phyloP scores from a whole-genome alignment of 805 yeast species.

The Candida ovalis region DNA sequence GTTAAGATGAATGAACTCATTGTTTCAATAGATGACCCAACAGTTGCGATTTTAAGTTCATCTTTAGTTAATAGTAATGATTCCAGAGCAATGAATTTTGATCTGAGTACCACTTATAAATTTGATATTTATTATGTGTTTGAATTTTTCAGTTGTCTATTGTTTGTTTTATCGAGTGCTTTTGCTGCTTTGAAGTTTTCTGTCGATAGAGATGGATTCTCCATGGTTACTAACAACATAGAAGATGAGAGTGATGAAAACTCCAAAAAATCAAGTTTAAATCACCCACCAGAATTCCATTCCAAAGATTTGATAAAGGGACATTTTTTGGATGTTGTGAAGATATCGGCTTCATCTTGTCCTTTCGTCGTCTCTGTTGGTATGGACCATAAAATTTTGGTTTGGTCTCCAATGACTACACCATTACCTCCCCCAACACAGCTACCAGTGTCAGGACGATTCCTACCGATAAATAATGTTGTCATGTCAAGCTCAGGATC shows the following conservation, averaged over 20 bases:
- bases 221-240: conserved; percentile 5
- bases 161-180: conserved; percentile 49
- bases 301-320: conserved; percentile 42
- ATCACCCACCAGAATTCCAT: conserved; percentile 20
- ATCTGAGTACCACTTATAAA: conserved; percentile 32
- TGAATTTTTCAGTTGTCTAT: conserved; percentile 50
- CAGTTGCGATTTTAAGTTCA: conserved; percentile 14
- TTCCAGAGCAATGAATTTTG: conserved; percentile 16
- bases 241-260: conserved; percentile 9
- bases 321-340: conserved; percentile 61
- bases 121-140: conserved; percentile 49
- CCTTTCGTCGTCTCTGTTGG: conserved; percentile 70
- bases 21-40: conserved; percentile 28
- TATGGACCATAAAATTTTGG: conserved; percentile 63
- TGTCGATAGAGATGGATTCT: conserved; percentile 26
- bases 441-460: conserved; percentile 38
- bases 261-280: conserved; percentile 7
- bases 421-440: conserved; percentile 46
- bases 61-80: conserved; percentile 2
- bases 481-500: conserved; percentile 58
- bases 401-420: conserved; percentile 66
- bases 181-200: conserved; percentile 41
- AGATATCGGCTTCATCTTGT: conserved; percentile 54
- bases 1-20: conserved; percentile 8
- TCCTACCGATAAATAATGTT: conserved; percentile 61